Base-by-base conservation (phyloP, 495 filamentous ascomycete species). In the Pyronema omphalodes region DNA sequence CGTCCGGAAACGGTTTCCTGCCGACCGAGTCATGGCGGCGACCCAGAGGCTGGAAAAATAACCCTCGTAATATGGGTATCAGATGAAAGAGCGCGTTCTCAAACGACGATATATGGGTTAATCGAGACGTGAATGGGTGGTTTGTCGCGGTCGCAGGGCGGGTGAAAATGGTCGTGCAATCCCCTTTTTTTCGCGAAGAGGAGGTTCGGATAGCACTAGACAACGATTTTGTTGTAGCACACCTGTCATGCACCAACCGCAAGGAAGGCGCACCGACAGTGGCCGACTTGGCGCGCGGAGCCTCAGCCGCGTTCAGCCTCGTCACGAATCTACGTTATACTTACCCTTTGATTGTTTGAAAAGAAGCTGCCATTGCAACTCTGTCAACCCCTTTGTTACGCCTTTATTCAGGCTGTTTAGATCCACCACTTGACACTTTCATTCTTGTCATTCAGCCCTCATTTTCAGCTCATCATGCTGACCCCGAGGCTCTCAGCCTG, bases 1-100 rank as follows among this genome's bases (percentile, higher is more conserved):
- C 68, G 83, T 82, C 68, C 88, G 80, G 71, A 82, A 66, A 58
- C 63, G 63, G 55, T 65, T 66, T 53, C 61, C 61, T 48, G 62
- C 59, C 58, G 58, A 62, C 59, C 63, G 62, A 57, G 63, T 66
- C 63, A 66, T 66, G 51, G 62, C 65, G 63, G 58, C 62, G 55
- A 65, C 56, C 58, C 59, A 60, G 59, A 19, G 41, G 43, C 8
- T 34, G 51, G 51, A 64, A 64, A 64, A 63, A 57, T 60, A 53
- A 46, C 54, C 55, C 49, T 51, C 35, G 54, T 36, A 53, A 63
- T 63, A 63, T 63, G 60, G 47, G 60, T 37, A 54, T 51, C 52
- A 57, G 56, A 53, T 45, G 60, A 62, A 63, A 63, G 60, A 59
- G 60, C 60, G 50, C 52, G 61, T 56, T 37, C 52, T 53, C 50